These are phyloP conservation scores for Nyctanthes arbortristis DNA, from an alignment of 257 asterid genomes.

Conservation along the genomic window DNA sequence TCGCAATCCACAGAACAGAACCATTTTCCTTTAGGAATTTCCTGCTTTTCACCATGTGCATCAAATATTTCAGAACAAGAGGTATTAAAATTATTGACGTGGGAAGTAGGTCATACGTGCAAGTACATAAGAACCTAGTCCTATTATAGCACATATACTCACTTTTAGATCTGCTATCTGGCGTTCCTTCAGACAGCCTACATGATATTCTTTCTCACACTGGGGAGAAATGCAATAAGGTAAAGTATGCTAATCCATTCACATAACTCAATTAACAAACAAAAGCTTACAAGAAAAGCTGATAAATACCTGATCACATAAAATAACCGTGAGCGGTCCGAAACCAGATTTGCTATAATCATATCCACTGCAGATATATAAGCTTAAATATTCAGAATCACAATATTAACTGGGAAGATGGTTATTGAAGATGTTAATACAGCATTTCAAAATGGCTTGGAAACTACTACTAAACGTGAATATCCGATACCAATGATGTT, in stretches of 20 bases:
- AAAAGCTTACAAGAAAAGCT: conserved; percentile 15
- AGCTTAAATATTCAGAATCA: conserved; percentile 9
- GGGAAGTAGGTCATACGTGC: conserved; percentile 3
- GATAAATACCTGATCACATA: conserved; percentile 89
- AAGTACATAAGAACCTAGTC: background rate
- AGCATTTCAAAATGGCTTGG: background rate
- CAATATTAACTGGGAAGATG: background rate
- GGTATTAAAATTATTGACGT: background rate
- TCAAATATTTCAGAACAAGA: conserved; percentile 3
- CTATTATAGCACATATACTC: conserved; percentile 21
- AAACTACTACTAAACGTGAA: background rate
- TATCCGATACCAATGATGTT: background rate
- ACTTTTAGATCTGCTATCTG: conserved; percentile 97
- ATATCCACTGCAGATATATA: conserved; percentile 63
- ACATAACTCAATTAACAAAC: conserved; percentile 12
- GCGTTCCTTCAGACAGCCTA: conserved; percentile 90
- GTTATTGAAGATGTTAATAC: background rate
- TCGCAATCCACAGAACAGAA: conserved; percentile 81
- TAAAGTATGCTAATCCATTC: conserved; percentile 11
- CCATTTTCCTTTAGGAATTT: conserved; percentile 96
- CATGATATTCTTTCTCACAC: conserved; percentile 99
- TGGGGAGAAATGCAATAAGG: conserved; percentile 36
- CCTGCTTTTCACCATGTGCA: conserved; percentile 44
- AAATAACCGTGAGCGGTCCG: conserved; percentile 97
- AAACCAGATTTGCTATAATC: conserved; percentile 97